Evolutionary conservation across 305 asterid species (phyloP).

Genomic region (Solanum hybrid): DNA sequence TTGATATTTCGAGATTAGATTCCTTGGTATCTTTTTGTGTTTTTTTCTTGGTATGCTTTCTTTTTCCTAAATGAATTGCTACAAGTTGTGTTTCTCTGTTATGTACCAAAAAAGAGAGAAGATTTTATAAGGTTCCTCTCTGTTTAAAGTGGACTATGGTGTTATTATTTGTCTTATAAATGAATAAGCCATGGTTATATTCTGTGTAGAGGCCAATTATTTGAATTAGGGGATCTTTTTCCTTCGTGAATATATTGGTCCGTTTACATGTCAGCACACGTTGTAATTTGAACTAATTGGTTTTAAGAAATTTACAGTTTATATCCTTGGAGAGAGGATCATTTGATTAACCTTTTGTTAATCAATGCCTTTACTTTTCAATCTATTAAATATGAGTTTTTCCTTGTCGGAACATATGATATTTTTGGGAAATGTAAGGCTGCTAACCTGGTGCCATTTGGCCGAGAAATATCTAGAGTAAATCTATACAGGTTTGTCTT

Average conservation of each 20-base stretch:
- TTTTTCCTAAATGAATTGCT: background rate
- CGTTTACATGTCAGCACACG: background rate
- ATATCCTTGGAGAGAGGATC: background rate
- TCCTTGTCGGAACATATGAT: background rate
- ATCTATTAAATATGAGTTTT: background rate
- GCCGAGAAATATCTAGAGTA: background rate
- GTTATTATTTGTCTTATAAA: background rate
- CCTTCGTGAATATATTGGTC: background rate
- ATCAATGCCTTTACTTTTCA: background rate
- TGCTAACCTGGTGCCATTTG: background rate
- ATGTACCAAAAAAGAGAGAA: background rate
- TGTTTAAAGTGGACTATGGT: background rate
- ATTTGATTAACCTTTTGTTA: background rate
- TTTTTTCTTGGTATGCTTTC: background rate
- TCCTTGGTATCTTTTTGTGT: background rate
- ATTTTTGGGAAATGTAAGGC: background rate
- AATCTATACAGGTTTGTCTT: background rate
- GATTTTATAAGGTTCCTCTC: background rate
- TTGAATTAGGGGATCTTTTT: background rate
- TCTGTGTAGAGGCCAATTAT: background rate
- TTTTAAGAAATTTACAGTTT: background rate
- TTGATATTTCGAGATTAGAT: conserved; percentile 2
- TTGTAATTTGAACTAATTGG: background rate
- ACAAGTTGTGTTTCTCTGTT: background rate
- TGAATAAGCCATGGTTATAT: background rate